Evolutionary conservation across 345 rosid genomes (phyloP), one percentile per base, ranked within the genome.

Genomic region (Syzygium grande): DNA sequence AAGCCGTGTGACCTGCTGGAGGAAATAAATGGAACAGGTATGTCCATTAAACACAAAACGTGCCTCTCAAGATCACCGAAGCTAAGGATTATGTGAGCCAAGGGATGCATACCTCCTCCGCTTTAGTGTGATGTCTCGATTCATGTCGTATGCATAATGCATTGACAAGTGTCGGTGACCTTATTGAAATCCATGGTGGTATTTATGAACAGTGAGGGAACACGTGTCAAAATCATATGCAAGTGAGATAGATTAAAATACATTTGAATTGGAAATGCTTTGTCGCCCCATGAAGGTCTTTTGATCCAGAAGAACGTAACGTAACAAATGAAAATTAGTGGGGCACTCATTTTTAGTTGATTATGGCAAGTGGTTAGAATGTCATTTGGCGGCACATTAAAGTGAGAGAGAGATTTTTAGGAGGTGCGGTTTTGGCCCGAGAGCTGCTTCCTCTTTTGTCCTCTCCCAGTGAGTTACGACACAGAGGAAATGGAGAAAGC

Each of bases 401-500:
- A 17, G 25, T 5, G 25, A 34, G 80, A 9, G 80, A 9, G 22
- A 19, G 80, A 34, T 16, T 19, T 73, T 9, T 19, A 21, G 9
- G 43, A 34, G 80, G 80, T 34, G 80, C 49, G 49, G 49, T 68
- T 73, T 17, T 73, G 46, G 80, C 80, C 80, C 0, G 80, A 73
- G 46, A 73, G 80, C 46, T 73, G 2, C 80, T 30, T 17, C 79
- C 34, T 34, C 79, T 17, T 34, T 22, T 73, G 80, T 68, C 80
- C 25, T 73, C 25, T 73, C 80, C 41, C 23, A 9, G 80, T 11
- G 46, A 73, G 25, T 17, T 46, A 73, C 17, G 46, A 9, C 58
- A 63, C n/a, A 34, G 84, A 43, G 58, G 51, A 21, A 86, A 92
- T 92, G 93, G 92, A 92, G 87, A 92, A 92, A 73, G 92, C 92